phyloP scores from a whole-genome alignment of 805 yeast species.

The Yarrowia yakushimensis region DNA sequence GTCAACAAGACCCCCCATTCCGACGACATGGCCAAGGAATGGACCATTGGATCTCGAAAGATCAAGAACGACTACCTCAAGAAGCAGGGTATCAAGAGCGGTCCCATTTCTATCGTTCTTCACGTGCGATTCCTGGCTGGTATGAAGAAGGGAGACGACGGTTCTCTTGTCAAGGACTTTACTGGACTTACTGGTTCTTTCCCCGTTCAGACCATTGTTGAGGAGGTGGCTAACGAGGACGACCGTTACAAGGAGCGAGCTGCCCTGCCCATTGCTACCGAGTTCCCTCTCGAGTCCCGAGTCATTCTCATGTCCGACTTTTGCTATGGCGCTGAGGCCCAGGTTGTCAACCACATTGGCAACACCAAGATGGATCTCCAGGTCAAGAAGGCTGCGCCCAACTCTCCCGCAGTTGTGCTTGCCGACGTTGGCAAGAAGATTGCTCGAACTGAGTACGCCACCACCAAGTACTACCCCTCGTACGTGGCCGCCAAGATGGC shows the following conservation, averaged over 20 bases:
- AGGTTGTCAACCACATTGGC: conserved; percentile 41
- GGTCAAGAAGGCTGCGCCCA: conserved; percentile 31
- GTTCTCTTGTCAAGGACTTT: conserved; percentile 76
- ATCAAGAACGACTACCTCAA: conserved; percentile 46
- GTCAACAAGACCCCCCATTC: conserved; percentile 41
- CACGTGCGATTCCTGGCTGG: conserved; percentile 78
- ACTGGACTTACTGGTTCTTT: conserved; percentile 49
- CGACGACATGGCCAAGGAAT: conserved; percentile 48
- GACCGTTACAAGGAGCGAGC: conserved; percentile 65
- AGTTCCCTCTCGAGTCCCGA: conserved; percentile 69
- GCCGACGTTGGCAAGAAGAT: conserved; percentile 49
- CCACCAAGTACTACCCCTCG: conserved; percentile 61
- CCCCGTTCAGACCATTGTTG: conserved; percentile 82
- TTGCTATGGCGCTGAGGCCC: conserved; percentile 77
- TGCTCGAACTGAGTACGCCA: conserved; percentile 53
- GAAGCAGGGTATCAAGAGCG: conserved; percentile 56
- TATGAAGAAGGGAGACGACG: conserved; percentile 59
- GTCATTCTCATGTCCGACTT: conserved; percentile 79
- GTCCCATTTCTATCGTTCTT: conserved; percentile 54
- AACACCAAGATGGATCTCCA: conserved; percentile 38
- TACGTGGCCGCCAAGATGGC: conserved; percentile 59
- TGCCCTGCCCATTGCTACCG: conserved; percentile 74
- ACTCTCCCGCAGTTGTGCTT: conserved; percentile 53
- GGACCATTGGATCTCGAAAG: conserved; percentile 42
- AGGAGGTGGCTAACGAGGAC: conserved; percentile 69